Evolutionary conservation across 331 rosid genomes (phyloP), one percentile per base, ranked within the genome.

Genomic region (Quercus phellos): DNA sequence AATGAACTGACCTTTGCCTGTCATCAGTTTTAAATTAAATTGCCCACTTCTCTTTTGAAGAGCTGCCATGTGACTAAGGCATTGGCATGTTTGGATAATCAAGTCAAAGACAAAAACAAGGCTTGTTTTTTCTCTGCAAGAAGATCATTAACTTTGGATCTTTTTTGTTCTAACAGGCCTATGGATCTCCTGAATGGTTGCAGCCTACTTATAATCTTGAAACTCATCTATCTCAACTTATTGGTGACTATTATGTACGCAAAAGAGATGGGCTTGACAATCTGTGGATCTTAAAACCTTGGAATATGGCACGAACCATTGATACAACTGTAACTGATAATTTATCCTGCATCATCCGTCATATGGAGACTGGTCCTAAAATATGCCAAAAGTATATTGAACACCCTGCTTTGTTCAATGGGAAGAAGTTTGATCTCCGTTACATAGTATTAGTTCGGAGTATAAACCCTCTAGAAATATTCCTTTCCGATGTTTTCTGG

Each of bases 291-390:
- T 77, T 92, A 78, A 94, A 92, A 86, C 99, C 99, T 17, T 94
- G 99, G 99, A 94, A 94, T 82, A 94, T 94, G 99, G 99, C 98
- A 80, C 89, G 98, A 21, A 94, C 99, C 55, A 94, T 94, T 64
- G 99, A 94, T 83, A 94, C 99, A 29, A 78, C 98, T 50, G 97
- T 92, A 53, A 92, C 96, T 56, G 96, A 91, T 87, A 86, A 87
- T 84, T 86, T 90, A 79, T 79, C 92, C 63, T 88, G 97, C 12
- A 90, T 92, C 64, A 90, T 92, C 84, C 92, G 96, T 77, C 94
- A 90, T 78, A 89, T 94, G 96, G 98, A 94, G 84, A 90, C 99
- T 79, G 99, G 99, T 66, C 97, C 98, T 32, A 92, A 92, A 82
- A 94, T 92, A 77, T 94, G 99, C 82, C 99, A 94, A 84, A 94